These are phyloP conservation scores for Drechslerella stenobrocha DNA, from an alignment of 2,329 filamentous ascomycete species.

Conservation along the genomic window DNA sequence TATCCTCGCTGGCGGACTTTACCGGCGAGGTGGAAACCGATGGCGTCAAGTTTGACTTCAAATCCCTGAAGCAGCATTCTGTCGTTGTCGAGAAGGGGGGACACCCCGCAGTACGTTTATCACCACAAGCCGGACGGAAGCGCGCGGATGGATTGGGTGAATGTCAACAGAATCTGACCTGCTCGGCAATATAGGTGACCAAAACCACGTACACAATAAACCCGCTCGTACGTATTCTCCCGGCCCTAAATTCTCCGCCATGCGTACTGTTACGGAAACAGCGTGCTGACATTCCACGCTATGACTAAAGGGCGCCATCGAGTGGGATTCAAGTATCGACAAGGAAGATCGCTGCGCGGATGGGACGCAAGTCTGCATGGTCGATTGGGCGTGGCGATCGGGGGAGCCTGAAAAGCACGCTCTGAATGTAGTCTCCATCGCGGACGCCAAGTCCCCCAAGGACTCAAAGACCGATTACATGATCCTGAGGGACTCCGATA, in stretches of 20 bases:
- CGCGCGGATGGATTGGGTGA: conserved; percentile 8
- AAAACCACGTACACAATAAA: conserved; percentile 52
- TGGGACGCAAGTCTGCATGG: conserved; percentile 75
- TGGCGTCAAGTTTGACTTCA: conserved; percentile 49
- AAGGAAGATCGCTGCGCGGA: conserved; percentile 68
- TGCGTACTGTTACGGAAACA: background rate
- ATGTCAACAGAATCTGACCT: conserved; percentile 6
- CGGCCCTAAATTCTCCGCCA: too few species aligned
- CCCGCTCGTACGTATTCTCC: conserved; percentile 42
- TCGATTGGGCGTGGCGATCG: conserved; percentile 60
- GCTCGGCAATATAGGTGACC: conserved; percentile 23
- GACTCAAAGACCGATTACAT: conserved; percentile 31
- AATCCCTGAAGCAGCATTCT: conserved; percentile 44
- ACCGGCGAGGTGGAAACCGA: conserved; percentile 45
- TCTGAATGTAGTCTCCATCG: conserved; percentile 13
- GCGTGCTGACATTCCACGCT: background rate
- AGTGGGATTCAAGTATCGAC: conserved; percentile 63
- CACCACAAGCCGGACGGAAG: background rate
- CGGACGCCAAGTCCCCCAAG: conserved; percentile 13
- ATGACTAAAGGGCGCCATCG: conserved; percentile 59
- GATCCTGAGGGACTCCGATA: conserved; percentile 63
- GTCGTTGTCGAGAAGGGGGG: conserved; percentile 21
- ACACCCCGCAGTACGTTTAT: conserved; percentile 19
- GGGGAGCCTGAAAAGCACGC: conserved; percentile 18
- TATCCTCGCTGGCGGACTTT: conserved; percentile 49